Percentiles rank a stretch among this genome's conserved stretches.
phyloP scores from a whole-genome alignment of 345 rosid genomes.

The Carallia pectinifolia region DNA sequence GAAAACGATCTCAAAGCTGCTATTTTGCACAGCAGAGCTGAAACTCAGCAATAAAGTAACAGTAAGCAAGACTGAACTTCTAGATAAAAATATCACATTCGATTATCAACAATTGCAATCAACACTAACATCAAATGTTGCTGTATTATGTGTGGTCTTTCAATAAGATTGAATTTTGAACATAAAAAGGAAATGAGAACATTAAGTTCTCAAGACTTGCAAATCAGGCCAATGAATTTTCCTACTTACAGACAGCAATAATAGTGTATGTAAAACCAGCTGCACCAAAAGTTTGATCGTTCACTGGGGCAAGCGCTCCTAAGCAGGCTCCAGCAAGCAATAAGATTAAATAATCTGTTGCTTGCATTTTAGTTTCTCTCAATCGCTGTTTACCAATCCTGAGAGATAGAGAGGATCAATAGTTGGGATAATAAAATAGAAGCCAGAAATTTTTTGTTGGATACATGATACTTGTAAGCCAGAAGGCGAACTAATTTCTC shows the following conservation, averaged over 20 bases:
- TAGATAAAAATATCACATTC: not conserved
- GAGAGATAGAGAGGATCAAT: constrained; percentile 28
- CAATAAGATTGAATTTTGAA: not conserved
- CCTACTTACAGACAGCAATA: constrained; percentile 87
- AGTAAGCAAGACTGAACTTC: constrained; percentile 6
- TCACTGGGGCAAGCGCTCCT: constrained; percentile 60
- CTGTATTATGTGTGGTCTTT: not conserved
- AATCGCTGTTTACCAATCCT: constrained; percentile 84
- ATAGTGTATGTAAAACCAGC: constrained; percentile 71
- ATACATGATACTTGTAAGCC: not conserved
- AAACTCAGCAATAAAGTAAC: constrained; percentile 16
- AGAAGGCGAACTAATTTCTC: not conserved
- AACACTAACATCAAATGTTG: not conserved
- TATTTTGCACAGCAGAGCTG: constrained; percentile 93
- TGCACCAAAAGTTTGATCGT: constrained; percentile 75
- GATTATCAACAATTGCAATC: not conserved
- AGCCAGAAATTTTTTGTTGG: not conserved
- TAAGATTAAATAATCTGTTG: constrained; percentile 77
- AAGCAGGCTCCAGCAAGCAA: constrained; percentile 94
- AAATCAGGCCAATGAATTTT: not conserved
- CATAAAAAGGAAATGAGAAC: not conserved
- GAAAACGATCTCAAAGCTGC: constrained; percentile 90
- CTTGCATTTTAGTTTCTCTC: constrained; percentile 75
- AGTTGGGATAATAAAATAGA: constrained; percentile 5
- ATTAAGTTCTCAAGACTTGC: constrained; percentile 6